Evolutionary conservation across 306 rosid species (phyloP).

Genomic region (Ceratonia siliqua): DNA sequence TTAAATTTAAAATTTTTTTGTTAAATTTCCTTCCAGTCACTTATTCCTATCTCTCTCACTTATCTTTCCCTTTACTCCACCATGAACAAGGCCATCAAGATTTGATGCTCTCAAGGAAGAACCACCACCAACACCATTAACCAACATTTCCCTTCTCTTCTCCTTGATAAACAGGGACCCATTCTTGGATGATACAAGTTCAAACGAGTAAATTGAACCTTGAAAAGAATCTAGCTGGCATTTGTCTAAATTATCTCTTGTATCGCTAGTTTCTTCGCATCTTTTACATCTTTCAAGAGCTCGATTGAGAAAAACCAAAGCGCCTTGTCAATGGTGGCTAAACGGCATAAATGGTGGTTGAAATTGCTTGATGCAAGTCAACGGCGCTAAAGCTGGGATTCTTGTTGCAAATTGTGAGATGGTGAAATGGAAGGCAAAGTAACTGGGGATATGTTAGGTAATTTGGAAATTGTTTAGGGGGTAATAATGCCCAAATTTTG

Average conservation of each 20-base stretch:
- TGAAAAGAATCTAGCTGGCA: conserved; percentile 51
- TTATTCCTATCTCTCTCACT: conserved; percentile 62
- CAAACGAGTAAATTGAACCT: conserved; percentile 52
- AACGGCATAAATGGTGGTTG: no score
- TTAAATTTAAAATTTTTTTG: no score
- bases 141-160: conserved; percentile 70
- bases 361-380: no score
- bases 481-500: no score
- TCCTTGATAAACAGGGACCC: conserved; percentile 49
- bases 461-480: no score
- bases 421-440: no score
- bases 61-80: conserved; percentile 69
- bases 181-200: conserved; percentile 55
- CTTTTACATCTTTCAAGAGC: conserved; percentile 68
- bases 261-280: conserved; percentile 66
- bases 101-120: conserved; percentile 58
- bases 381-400: no score
- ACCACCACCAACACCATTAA: conserved; percentile 57
- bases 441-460: no score
- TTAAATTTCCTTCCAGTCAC: no score
- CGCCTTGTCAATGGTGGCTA: no score
- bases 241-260: conserved; percentile 44
- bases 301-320: conserved; percentile 60
- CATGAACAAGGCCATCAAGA: conserved; percentile 42
- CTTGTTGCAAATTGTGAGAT: no score